phyloP scores from a whole-genome alignment of 495 filamentous ascomycete genomes.

The Aspergillus baeticus region DNA sequence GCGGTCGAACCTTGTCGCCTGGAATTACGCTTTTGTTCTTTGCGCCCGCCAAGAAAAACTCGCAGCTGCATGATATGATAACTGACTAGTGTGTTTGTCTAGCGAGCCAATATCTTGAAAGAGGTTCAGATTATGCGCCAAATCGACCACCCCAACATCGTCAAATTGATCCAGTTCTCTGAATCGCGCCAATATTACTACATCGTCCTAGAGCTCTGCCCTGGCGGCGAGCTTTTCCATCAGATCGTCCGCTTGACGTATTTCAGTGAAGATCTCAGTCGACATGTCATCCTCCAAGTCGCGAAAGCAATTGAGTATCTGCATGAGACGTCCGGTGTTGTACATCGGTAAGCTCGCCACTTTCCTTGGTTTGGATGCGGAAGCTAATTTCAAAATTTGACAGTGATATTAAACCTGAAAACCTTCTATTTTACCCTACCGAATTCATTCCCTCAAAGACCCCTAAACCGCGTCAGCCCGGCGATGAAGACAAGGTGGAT shows the following conservation, averaged over 20 bases:
- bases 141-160: slow-evolving; percentile 91
- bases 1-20: slow-evolving; percentile 16
- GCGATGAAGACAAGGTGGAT: slow-evolving; percentile 96
- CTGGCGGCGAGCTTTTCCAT: slow-evolving; percentile 95
- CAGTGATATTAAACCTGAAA: slow-evolving; percentile 99
- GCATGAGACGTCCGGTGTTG: slow-evolving; percentile 91
- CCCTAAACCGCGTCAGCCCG: slow-evolving; percentile 73
- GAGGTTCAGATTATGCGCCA: slow-evolving; percentile 99
- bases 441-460: slow-evolving; percentile 76
- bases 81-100: slow-evolving; percentile 21
- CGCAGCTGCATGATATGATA: not conserved
- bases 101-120: slow-evolving; percentile 97
- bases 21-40: not conserved
- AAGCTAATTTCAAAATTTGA: slow-evolving; percentile 9
- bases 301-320: slow-evolving; percentile 91
- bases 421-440: slow-evolving; percentile 87
- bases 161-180: slow-evolving; percentile 88
- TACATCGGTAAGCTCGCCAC: slow-evolving; percentile 77
- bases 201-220: slow-evolving; percentile 92
- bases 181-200: slow-evolving; percentile 96
- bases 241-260: slow-evolving; percentile 98
- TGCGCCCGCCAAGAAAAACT: slow-evolving; percentile 4
- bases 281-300: slow-evolving; percentile 92
- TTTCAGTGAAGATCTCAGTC: slow-evolving; percentile 92
- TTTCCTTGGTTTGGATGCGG: not conserved